Evolutionary conservation across 1,139 yeast species (phyloP).

Genomic region (Meyerozyma sp.): DNA sequence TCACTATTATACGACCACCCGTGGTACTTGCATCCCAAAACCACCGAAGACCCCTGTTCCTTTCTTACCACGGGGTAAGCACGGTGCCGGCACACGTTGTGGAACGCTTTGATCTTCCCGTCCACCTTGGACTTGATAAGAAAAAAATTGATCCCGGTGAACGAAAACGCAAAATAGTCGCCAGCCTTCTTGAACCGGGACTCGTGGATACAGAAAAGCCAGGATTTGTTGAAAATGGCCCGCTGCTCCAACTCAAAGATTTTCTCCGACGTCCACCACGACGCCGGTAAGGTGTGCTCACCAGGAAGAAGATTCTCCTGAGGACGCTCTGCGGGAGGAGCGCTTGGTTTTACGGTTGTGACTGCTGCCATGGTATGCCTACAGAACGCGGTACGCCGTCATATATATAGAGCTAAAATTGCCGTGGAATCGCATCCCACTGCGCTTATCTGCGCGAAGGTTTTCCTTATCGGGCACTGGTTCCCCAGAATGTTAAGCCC

Average conservation of each 20-base stretch:
- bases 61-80: conserved; percentile 58
- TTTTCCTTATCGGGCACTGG: neutral
- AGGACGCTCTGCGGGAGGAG: conserved; percentile 22
- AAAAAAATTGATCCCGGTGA: conserved; percentile 52
- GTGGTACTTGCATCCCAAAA: conserved; percentile 57
- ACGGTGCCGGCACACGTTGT: conserved; percentile 60
- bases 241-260: conserved; percentile 54
- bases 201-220: conserved; percentile 50
- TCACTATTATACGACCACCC: conserved; percentile 64
- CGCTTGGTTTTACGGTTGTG: conserved; percentile 14
- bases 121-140: conserved; percentile 46
- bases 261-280: conserved; percentile 60
- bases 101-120: conserved; percentile 53
- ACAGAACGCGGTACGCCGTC: too few species aligned
- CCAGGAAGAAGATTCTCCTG: conserved; percentile 31
- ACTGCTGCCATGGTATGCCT: conserved; percentile 8
- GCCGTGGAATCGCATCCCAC: too few species aligned
- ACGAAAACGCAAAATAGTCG: conserved; percentile 46
- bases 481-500: neutral
- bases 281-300: conserved; percentile 58
- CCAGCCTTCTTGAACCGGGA: conserved; percentile 51
- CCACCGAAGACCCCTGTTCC: conserved; percentile 50
- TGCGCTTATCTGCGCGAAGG: neutral
- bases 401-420: too few species aligned
- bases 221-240: conserved; percentile 50